Percentiles rank a stretch among this genome's conserved stretches.
Evolutionary conservation across 2,329 filamentous ascomycete species (phyloP).

Genomic region (Periconia macrospinosa): DNA sequence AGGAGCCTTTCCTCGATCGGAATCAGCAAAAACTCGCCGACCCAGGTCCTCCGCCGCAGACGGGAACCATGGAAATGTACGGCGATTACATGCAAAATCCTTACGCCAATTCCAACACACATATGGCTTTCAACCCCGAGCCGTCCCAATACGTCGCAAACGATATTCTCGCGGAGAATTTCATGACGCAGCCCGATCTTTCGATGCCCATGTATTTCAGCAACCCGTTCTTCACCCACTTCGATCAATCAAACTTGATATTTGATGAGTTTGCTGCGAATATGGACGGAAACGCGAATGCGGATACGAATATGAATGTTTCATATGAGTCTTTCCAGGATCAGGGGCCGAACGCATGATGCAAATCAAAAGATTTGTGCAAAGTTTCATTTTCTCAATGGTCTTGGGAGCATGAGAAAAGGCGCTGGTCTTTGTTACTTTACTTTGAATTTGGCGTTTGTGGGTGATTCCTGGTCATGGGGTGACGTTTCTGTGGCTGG

Average conservation of each 20-base stretch:
- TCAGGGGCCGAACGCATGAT: no score
- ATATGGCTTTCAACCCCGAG: neutral
- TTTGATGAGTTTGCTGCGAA: neutral
- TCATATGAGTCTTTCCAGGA: no score
- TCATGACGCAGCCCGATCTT: conserved; percentile 1
- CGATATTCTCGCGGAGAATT: neutral
- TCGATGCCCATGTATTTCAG: conserved; percentile 6
- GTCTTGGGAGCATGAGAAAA: no score
- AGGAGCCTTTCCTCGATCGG: neutral
- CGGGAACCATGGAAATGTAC: neutral
- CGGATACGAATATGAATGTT: neutral
- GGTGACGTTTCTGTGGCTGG: no score
- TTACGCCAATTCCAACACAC: neutral
- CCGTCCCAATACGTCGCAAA: neutral
- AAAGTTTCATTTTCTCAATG: no score
- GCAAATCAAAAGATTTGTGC: no score
- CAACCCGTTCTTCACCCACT: conserved; percentile 13
- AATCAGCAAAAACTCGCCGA: neutral
- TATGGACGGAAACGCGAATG: neutral
- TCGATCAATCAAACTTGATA: conserved; percentile 7
- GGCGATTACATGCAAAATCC: neutral
- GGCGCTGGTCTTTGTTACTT: no score
- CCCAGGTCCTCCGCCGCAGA: neutral
- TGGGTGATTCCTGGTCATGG: no score
- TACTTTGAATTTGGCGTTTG: no score